These are phyloP conservation scores for Boletus huronensis DNA, from an alignment of 768 basidiomycete genomes.

Conservation along the genomic window DNA sequence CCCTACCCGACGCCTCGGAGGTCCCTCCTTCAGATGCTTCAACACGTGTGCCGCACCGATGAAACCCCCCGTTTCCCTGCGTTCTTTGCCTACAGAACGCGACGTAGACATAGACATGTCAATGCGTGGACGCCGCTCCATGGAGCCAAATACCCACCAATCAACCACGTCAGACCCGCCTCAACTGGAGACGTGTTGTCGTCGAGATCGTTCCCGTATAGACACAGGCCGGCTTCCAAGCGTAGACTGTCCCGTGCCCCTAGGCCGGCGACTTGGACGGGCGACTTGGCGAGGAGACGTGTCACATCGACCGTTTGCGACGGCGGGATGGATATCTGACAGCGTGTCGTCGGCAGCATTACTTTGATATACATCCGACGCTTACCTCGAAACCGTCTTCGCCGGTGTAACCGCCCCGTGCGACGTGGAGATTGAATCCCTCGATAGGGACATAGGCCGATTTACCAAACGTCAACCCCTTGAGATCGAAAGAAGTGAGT, in stretches of 20 bases:
- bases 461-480: slow-evolving; percentile 76
- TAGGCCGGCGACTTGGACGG: slow-evolving; percentile 82
- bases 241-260: slow-evolving; percentile 93
- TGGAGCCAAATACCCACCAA: slow-evolving; percentile 51
- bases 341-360: background rate
- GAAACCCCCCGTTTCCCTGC: slow-evolving; percentile 67
- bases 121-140: background rate
- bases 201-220: slow-evolving; percentile 93
- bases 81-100: slow-evolving; percentile 64
- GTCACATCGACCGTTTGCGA: slow-evolving; percentile 70
- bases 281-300: slow-evolving; percentile 51
- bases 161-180: slow-evolving; percentile 90
- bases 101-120: background rate
- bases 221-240: slow-evolving; percentile 93
- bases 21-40: slow-evolving; percentile 76
- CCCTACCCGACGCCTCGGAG: slow-evolving; percentile 75
- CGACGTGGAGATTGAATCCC: slow-evolving; percentile 63
- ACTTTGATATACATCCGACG: background rate
- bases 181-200: slow-evolving; percentile 86
- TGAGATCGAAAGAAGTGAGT: slow-evolving; percentile 72
- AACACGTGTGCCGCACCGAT: slow-evolving; percentile 75
- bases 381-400: slow-evolving; percentile 95
- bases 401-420: slow-evolving; percentile 95
- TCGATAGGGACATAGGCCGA: slow-evolving; percentile 78
- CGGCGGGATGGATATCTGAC: slow-evolving; percentile 85